Conservation (phyloP, 1,139 yeast genomes). For the Ogataea hybrid region DNA sequence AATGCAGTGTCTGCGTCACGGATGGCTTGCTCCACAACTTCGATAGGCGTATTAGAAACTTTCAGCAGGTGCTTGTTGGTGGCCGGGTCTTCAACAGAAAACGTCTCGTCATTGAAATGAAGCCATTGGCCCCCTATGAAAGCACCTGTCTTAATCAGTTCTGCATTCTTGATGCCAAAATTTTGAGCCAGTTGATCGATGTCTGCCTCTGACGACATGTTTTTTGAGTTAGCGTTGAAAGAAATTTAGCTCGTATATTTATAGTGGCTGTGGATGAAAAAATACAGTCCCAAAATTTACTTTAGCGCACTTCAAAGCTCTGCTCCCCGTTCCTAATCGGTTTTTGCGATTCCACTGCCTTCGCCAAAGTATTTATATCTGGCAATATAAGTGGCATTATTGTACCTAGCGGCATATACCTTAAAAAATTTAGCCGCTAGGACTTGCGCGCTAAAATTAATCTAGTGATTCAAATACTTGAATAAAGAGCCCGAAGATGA, state of each 20-base stretch:
- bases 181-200: constrained; percentile 27
- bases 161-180: constrained; percentile 29
- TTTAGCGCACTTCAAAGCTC: not conserved
- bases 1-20: constrained; percentile 63
- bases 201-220: constrained; percentile 27
- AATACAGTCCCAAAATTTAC: not conserved
- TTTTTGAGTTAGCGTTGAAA: not conserved
- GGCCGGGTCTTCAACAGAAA: constrained; percentile 78
- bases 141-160: constrained; percentile 29
- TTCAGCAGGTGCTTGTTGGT: constrained; percentile 56
- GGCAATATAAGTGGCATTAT: too few species aligned
- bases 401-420: not conserved
- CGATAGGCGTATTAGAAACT: constrained; percentile 58
- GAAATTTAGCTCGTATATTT: too few species aligned
- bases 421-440: not conserved
- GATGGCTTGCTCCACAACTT: constrained; percentile 61
- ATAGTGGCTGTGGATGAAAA: too few species aligned
- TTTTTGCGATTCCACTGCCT: constrained; percentile 2
- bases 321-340: constrained; percentile 6
- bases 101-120: constrained; percentile 39
- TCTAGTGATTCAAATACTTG: too few species aligned
- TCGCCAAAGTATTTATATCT: not conserved
- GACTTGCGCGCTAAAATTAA: too few species aligned
- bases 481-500: too few species aligned
- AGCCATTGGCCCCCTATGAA: constrained; percentile 30